phyloP scores from a whole-genome alignment of 768 basidiomycete genomes.

The Leucosporidium creatinivorum region DNA sequence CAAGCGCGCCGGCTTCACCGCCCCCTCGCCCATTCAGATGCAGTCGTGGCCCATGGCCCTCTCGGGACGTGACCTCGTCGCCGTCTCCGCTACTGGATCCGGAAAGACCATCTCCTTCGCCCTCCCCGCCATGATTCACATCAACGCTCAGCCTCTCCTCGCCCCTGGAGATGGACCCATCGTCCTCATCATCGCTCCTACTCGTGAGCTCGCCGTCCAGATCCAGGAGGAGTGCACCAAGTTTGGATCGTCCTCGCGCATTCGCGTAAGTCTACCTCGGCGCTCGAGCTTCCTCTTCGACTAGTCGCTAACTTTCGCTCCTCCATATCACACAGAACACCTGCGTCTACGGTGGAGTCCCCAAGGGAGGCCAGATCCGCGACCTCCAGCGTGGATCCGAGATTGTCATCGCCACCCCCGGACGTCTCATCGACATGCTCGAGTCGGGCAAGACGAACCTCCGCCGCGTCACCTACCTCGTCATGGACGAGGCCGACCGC shows the following conservation, averaged over 20 bases:
- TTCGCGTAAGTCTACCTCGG: conserved; percentile 57
- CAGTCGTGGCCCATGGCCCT: conserved; percentile 98
- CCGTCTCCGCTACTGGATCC: conserved; percentile 95
- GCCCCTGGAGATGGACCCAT: conserved; percentile 94
- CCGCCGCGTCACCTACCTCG: conserved; percentile 89
- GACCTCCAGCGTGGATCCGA: conserved; percentile 96
- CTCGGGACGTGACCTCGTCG: conserved; percentile 43
- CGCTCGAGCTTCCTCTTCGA: neutral
- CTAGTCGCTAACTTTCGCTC: neutral
- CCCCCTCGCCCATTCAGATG: conserved; percentile 93
- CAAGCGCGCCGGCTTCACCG: conserved; percentile 66
- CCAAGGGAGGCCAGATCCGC: conserved; percentile 96
- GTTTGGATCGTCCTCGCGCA: conserved; percentile 82
- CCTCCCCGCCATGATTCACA: conserved; percentile 97
- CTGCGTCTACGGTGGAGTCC: conserved; percentile 96
- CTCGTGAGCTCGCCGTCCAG: conserved; percentile 96
- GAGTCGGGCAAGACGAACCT: conserved; percentile 94
- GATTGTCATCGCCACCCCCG: conserved; percentile 99
- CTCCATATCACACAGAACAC: conserved; percentile 46
- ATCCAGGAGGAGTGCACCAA: conserved; percentile 98
- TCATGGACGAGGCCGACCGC: conserved; percentile 99
- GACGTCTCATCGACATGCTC: conserved; percentile 97
- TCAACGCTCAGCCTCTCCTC: conserved; percentile 96
- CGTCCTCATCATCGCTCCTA: conserved; percentile 90
- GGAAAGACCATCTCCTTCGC: conserved; percentile 99